These are phyloP conservation scores for Mallotus repandus DNA, from an alignment of 441 rosid species.

Conservation along the genomic window DNA sequence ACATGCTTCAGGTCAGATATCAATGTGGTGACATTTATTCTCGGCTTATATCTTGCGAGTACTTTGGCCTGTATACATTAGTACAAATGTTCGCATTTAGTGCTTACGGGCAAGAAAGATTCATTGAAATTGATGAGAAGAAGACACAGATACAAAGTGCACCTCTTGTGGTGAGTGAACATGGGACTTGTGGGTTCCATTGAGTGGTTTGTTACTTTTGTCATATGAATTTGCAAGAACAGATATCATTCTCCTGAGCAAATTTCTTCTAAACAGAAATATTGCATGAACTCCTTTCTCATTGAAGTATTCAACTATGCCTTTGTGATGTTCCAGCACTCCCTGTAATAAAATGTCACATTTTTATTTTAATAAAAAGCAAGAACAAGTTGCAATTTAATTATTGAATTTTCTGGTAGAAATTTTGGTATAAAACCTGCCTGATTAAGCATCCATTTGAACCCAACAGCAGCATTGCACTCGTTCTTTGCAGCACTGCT, in stretches of 20 bases:
- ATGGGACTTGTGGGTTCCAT: conserved; percentile 68
- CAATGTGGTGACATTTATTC: conserved; percentile 35
- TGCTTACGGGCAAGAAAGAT: background rate
- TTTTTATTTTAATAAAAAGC: background rate
- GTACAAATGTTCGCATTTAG: background rate
- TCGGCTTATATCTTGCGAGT: conserved; percentile 49
- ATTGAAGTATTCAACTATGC: conserved; percentile 50
- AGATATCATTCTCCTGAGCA: conserved; percentile 52
- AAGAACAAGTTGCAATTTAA: background rate
- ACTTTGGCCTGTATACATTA: conserved; percentile 41
- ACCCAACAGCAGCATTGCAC: conserved; percentile 59
- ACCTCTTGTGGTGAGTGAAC: conserved; percentile 55
- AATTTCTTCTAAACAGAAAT: conserved; percentile 54
- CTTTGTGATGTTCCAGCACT: conserved; percentile 45
- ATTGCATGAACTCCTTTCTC: conserved; percentile 46
- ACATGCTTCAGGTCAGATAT: conserved; percentile 41
- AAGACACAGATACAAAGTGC: background rate
- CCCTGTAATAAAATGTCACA: conserved; percentile 33
- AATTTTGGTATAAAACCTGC: conserved; percentile 14
- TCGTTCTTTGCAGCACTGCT: conserved; percentile 60
- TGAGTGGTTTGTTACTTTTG: conserved; percentile 39
- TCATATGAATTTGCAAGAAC: conserved; percentile 55
- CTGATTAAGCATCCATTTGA: conserved; percentile 78
- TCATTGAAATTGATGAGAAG: background rate
- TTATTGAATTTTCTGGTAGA: too few species aligned